These are phyloP conservation scores for Lachancea meyersii DNA, from an alignment of 805 yeast species.

Conservation along the genomic window DNA sequence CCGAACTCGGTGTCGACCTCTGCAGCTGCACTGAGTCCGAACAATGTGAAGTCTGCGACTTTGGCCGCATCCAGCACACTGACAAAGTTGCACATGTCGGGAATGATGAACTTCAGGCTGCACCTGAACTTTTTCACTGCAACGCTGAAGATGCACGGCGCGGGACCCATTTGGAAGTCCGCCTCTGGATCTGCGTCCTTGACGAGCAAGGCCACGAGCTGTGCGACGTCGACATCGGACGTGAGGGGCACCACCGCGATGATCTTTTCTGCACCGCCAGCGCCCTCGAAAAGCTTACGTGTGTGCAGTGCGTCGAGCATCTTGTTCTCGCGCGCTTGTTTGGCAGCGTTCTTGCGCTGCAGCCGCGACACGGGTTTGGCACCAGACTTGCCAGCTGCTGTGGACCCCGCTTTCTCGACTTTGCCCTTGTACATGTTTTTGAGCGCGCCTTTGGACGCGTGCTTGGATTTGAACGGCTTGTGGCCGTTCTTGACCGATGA, in stretches of 20 bases:
- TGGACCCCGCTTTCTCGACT: conserved; percentile 61
- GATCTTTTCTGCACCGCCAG: conserved; percentile 74
- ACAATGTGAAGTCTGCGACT: conserved; percentile 80
- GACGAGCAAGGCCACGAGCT: conserved; percentile 49
- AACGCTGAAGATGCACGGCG: conserved; percentile 48
- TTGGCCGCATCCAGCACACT: conserved; percentile 80
- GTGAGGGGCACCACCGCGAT: conserved; percentile 78
- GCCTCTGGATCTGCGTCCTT: conserved; percentile 30
- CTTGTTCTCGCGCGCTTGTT: conserved; percentile 71
- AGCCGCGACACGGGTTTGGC: conserved; percentile 36
- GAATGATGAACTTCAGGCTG: conserved; percentile 63
- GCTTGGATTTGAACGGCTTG: conserved; percentile 87
- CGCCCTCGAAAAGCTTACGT: conserved; percentile 73
- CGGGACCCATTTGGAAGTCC: conserved; percentile 13
- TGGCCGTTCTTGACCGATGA: conserved; percentile 77
- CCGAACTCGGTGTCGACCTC: conserved; percentile 80
- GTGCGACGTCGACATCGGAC: conserved; percentile 53
- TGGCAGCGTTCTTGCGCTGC: conserved; percentile 72
- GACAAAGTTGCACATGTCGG: conserved; percentile 59
- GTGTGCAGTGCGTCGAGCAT: conserved; percentile 51
- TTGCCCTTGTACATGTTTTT: conserved; percentile 81
- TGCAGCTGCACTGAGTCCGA: conserved; percentile 79
- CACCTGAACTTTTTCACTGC: conserved; percentile 65
- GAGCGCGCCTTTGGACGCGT: conserved; percentile 80
- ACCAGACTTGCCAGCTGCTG: conserved; percentile 19